Percentiles rank a stretch among this genome's conserved stretches.
These are phyloP conservation scores for Lichtheimia corymbifera DNA, from an alignment of 371 early-diverging fungal species.

Conservation along the genomic window DNA sequence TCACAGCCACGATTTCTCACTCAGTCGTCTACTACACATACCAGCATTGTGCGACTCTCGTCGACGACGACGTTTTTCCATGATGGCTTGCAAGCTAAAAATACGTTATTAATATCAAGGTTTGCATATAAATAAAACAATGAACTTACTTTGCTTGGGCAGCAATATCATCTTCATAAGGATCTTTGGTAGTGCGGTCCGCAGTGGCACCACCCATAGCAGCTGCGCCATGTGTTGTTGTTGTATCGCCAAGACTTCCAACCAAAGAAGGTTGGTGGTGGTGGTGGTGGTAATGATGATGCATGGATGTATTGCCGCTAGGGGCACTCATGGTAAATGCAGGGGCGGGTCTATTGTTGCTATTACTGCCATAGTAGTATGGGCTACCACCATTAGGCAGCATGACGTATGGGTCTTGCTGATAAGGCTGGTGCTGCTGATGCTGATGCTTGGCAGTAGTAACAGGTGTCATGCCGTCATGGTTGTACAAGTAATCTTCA, in stretches of 20 bases:
- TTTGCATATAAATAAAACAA: too few relatives aligned
- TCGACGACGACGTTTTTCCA: conserved; percentile 88
- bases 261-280: conserved; percentile 20
- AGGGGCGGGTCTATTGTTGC: conserved; percentile 8
- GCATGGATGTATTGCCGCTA: conserved; percentile 15
- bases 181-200: conserved; percentile 3
- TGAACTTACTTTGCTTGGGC: conserved; percentile 33
- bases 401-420: background rate
- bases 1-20: too few relatives aligned
- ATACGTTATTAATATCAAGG: too few relatives aligned
- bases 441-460: background rate
- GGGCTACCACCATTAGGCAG: conserved; percentile 5
- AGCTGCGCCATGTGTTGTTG: conserved; percentile 5
- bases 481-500: too few relatives aligned
- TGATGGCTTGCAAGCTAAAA: conserved; percentile 36
- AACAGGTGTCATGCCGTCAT: background rate
- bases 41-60: conserved; percentile 95
- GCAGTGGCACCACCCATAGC: conserved; percentile 5
- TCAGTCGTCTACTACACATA: conserved; percentile 21
- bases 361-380: conserved; percentile 1
- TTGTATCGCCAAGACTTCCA: background rate
- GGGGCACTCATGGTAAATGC: conserved; percentile 18
- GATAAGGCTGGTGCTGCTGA: conserved; percentile 7
- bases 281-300: conserved; percentile 17
- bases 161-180: conserved; percentile 29